Base-by-base conservation (phyloP, 2,329 filamentous ascomycete genomes). In the Diaporthe nobilis region DNA sequence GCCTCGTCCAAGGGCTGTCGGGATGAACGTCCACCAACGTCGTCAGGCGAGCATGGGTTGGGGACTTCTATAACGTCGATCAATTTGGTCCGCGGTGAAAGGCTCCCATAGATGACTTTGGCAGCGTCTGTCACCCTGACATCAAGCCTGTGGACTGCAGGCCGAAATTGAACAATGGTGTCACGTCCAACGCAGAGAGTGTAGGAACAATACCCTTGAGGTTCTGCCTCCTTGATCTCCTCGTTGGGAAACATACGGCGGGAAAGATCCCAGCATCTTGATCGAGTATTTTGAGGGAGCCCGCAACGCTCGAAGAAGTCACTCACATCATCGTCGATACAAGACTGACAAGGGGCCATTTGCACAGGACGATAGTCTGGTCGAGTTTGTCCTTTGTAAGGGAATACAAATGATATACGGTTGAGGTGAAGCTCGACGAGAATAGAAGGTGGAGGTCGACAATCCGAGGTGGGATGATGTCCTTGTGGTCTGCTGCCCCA, bases 191-290 rank as follows among this genome's bases (percentile, higher is more conserved):
- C 81, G 34, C 83, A 80, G 9, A 90, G 76, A 0, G 88, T 90
- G 78, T 89, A 86, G 2, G 88, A 90, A 77, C 88, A 90, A 77
- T 87, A 89, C 25, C 88, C 88, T 77, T 90, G 88, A 7, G 82
- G 82, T 9, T 82, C 78, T 10, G 82, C 82, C 3, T 85, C 82
- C 4, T 78, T 77, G 37, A 86, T 79, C 4, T 78, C 71, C n/a
- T 75, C 70, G 7, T 76, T 77, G 0, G 84, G 82, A 67, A 85
- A 87, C 0, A 77, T 78, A 22, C 79, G 71, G 53, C 74, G 76
- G 20, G 83, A 81, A 65, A 86, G 85, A 4, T 78, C 77, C 57
- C 47, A 74, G 20, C 74, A 77, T n/a, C 42, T 61, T 3, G 31
- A 8, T 20, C 60, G 61, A 7, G 68, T 65, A 17, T 49, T 42